phyloP scores from a whole-genome alignment of 352 stramenopile genomes.

The Phytopythium aichiense region DNA sequence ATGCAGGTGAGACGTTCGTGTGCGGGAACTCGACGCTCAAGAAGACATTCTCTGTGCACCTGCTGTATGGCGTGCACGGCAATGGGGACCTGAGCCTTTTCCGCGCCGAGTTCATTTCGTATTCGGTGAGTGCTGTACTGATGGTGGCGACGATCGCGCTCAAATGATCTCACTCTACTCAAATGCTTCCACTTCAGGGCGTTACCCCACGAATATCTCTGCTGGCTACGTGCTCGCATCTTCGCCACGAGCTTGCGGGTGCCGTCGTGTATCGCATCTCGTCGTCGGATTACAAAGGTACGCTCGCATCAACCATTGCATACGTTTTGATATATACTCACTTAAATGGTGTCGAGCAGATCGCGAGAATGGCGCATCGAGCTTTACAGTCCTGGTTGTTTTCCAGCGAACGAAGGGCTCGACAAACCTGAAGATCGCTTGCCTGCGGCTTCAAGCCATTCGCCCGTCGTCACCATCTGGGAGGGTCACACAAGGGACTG shows the following conservation, averaged over 20 bases:
- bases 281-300: constrained; percentile 70
- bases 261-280: constrained; percentile 54
- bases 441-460: not conserved
- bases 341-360: constrained; percentile 20
- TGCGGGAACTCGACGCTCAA: constrained; percentile 46
- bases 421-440: constrained; percentile 4
- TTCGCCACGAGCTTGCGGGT: constrained; percentile 42
- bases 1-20: constrained; percentile 61
- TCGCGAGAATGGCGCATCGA: constrained; percentile 28
- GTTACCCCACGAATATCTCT: constrained; percentile 53
- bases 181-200: constrained; percentile 20
- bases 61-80: constrained; percentile 57
- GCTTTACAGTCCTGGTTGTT: constrained; percentile 2
- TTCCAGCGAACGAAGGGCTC: constrained; percentile 7
- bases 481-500: not conserved
- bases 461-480: not conserved
- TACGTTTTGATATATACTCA: not conserved
- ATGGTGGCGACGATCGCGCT: not conserved
- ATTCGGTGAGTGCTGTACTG: constrained; percentile 44
- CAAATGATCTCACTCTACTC: not conserved
- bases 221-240: constrained; percentile 39
- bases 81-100: constrained; percentile 77
- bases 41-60: constrained; percentile 64
- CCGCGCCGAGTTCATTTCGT: constrained; percentile 57
- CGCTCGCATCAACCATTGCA: not conserved